These are phyloP conservation scores for Aphanocladium album DNA, from an alignment of 2,329 filamentous ascomycete species.

Conservation along the genomic window DNA sequence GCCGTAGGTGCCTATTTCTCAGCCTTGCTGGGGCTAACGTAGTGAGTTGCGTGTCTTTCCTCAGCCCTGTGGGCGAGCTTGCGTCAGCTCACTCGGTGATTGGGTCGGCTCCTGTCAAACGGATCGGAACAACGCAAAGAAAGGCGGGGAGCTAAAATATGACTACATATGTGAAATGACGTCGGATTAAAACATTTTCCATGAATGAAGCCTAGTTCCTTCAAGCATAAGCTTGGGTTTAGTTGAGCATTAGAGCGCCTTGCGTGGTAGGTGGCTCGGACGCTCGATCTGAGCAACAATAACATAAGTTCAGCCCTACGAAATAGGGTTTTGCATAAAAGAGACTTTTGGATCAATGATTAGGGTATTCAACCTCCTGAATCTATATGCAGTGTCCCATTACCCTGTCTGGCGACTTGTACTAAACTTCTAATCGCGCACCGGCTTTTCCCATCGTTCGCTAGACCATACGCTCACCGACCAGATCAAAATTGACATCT, in stretches of 20 bases:
- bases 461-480: constrained; percentile 20
- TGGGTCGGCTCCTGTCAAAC: neutral
- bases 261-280: no score
- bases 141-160: neutral
- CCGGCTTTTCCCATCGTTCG: neutral
- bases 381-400: neutral
- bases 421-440: no score
- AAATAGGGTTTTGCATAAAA: no score
- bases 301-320: no score
- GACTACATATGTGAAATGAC: neutral
- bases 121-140: neutral
- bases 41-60: neutral
- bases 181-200: no score
- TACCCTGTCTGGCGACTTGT: neutral
- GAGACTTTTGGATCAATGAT: no score
- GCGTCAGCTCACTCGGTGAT: constrained; percentile 1
- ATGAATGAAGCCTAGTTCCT: no score
- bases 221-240: no score
- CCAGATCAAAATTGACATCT: constrained; percentile 58
- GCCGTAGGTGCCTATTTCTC: neutral
- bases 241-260: no score
- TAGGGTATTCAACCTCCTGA: neutral
- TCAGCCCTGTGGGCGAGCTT: constrained; percentile 7
- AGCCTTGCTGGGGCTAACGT: neutral
- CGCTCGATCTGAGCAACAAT: no score